Evolutionary conservation across 2,329 filamentous ascomycete genomes (phyloP), one percentile per base, ranked within the genome.

Genomic region (Arachnomyces sp.): DNA sequence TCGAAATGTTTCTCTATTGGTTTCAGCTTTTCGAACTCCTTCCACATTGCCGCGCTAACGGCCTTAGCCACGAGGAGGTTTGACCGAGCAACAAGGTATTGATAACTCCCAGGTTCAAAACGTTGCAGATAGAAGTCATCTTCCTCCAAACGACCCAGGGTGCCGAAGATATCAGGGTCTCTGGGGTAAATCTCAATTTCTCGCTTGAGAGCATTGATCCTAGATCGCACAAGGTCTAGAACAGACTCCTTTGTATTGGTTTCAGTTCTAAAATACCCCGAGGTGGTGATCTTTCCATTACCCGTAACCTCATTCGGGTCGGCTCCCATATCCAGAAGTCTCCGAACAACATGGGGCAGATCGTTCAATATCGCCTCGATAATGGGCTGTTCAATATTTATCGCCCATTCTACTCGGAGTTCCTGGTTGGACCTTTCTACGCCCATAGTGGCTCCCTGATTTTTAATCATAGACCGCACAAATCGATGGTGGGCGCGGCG

Each of bases 251-350:
- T 32, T 16, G 12, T 39, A 16, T 35, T 13, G 20, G 9, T 5
- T 2, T 49, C 49, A 7, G 18, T 15, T 2, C 5, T 40, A n/a
- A 36, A 25, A 2, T 11, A 17, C 20, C 20, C 20, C 20, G 20
- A 25, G 20, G 39, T 6, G 4, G 46, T 38, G 5, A 38, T 42
- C 46, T 63, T 59, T 2, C 61, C 63, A 2, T 45, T 25, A 7
- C 52, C 55, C 0, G 73, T 73, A 29, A 85, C 49, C 0, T 70
- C 68, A 46, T 83, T 84, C 0, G 77, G 70, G 57, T 88, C 73
- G 3, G 73, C 81, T 1, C 82, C 84, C 11, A 65, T 65, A 9
- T 74, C 63, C 1, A 92, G 56, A 3, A 92, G 68, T 33, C 73
- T 64, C 2, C 76, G 51, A 1, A 75, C 77, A 4, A 25, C 9